Evolutionary conservation across 352 stramenopile species (phyloP).

Genomic region (Pythium coloratum): DNA sequence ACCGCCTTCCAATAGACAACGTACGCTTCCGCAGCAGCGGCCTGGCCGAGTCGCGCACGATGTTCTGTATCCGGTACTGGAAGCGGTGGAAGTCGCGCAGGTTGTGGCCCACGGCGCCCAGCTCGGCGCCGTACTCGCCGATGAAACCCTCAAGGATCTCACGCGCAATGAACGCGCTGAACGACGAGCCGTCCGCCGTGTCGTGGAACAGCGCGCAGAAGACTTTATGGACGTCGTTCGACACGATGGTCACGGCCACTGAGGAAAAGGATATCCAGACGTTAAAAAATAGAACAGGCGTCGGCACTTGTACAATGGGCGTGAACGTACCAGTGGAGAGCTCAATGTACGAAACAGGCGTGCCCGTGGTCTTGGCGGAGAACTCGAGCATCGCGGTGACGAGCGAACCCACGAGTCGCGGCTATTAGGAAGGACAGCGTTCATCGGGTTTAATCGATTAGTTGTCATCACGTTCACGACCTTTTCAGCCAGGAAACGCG

Average conservation of each 20-base stretch:
- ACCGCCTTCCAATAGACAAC: constrained; percentile 8
- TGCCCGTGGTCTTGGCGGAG: constrained; percentile 85
- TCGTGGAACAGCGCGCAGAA: constrained; percentile 93
- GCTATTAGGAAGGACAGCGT: constrained; percentile 34
- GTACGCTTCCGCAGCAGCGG: constrained; percentile 83
- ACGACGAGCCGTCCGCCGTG: constrained; percentile 67
- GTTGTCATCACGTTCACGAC: not conserved
- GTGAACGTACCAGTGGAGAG: constrained; percentile 68
- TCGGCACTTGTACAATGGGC: constrained; percentile 5
- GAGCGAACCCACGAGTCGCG: constrained; percentile 86
- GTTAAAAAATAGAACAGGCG: not conserved
- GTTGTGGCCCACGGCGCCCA: constrained; percentile 87
- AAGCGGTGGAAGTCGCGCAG: constrained; percentile 91
- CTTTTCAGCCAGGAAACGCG: not conserved
- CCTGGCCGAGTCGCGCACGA: constrained; percentile 84
- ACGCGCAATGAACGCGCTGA: constrained; percentile 86
- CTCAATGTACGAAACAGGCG: constrained; percentile 91
- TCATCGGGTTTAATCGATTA: not conserved
- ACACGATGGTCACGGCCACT: constrained; percentile 90
- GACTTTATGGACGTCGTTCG: constrained; percentile 86
- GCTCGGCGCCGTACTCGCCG: constrained; percentile 67
- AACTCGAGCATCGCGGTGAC: constrained; percentile 93
- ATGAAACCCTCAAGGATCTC: constrained; percentile 88
- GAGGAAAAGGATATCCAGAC: not conserved
- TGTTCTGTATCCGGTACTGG: constrained; percentile 78